Base-by-base conservation (phyloP, 345 rosid species). In the Arabidopsis thaliana region DNA sequence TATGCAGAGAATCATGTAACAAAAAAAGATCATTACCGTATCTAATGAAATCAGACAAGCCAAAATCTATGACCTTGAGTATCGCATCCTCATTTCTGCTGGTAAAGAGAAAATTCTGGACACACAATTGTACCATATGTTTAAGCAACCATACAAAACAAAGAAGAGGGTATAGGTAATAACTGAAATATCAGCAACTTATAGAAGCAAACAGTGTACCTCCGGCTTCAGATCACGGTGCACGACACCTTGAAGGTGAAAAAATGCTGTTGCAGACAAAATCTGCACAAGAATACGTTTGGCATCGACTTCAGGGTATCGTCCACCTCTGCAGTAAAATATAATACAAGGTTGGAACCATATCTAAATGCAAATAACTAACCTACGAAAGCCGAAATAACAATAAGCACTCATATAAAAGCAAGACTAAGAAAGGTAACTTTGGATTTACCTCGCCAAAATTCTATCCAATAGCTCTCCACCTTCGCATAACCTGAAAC, bases 201-300 rank as follows among this genome's bases (percentile, higher is more conserved):
- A 28, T 48, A 1, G 4, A 49, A 62, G 49, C 49, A 38, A 45
- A 70, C 2, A 71, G 25, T 46, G 64, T 80, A 93, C 99, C 97
- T 96, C 98, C 1, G 99, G 98, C 76, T 96, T 91, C 45, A 96
- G 78, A 79, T 96, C 99, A 74, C 98, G 93, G 65, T 96, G 98
- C 61, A 93, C 97, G 78, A 93, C 98, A 42, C 98, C 99, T 84
- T 96, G 95, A 80, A 96, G 91, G 81, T 93, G 98, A 71, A 90
- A 96, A 87, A 88, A 96, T 1, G 99, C 84, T 75, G 91, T 93
- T 34, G 89, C 95, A 56, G 84, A 83, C 78, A 96, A 83, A 74
- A 96, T 89, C 79, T 93, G 96, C 71, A 86, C 81, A 82, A 93
- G 73, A 48, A 91, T 91, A 22, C 74, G 82, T 78, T 88, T 96